Evolutionary conservation across 2,329 filamentous ascomycete genomes (phyloP).

Genomic region (Aspergillus awamori): DNA sequence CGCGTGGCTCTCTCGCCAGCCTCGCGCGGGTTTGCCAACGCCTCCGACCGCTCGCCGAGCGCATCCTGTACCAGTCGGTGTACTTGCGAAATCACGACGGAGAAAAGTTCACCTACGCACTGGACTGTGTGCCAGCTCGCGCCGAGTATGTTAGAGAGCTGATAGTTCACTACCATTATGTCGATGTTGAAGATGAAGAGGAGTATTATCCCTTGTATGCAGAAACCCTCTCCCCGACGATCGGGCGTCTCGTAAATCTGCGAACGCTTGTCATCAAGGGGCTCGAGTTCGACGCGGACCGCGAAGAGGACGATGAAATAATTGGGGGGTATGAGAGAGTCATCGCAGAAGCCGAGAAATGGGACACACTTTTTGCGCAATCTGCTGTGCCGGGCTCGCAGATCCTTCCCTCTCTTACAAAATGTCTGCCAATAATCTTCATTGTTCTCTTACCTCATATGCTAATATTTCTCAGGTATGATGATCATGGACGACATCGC

Average conservation of each 20-base stretch:
- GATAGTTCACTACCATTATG: constrained; percentile 8
- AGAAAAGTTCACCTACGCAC: background rate
- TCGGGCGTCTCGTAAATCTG: constrained; percentile 6
- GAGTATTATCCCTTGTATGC: constrained; percentile 6
- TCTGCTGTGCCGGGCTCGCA: background rate
- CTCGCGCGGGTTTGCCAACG: constrained; percentile 4
- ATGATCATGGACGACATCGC: constrained; percentile 7
- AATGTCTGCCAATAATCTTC: constrained; percentile 2
- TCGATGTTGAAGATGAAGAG: constrained; percentile 1
- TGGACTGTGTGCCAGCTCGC: background rate
- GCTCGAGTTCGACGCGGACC: constrained; percentile 2
- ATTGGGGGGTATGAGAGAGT: background rate
- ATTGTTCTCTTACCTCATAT: too few relatives aligned
- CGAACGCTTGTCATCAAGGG: constrained; percentile 8
- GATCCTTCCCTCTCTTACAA: constrained; percentile 3
- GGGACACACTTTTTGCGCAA: constrained; percentile 2
- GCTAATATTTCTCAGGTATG: background rate
- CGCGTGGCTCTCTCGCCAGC: constrained; percentile 1
- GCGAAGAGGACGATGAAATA: background rate
- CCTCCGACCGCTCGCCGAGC: constrained; percentile 1
- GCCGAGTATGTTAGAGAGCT: constrained; percentile 5
- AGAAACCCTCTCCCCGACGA: constrained; percentile 4
- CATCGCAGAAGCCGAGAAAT: background rate
- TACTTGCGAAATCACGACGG: constrained; percentile 8
- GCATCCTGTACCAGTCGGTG: constrained; percentile 5